phyloP scores from a whole-genome alignment of 768 basidiomycete genomes.

The Lactifluus piperatus region DNA sequence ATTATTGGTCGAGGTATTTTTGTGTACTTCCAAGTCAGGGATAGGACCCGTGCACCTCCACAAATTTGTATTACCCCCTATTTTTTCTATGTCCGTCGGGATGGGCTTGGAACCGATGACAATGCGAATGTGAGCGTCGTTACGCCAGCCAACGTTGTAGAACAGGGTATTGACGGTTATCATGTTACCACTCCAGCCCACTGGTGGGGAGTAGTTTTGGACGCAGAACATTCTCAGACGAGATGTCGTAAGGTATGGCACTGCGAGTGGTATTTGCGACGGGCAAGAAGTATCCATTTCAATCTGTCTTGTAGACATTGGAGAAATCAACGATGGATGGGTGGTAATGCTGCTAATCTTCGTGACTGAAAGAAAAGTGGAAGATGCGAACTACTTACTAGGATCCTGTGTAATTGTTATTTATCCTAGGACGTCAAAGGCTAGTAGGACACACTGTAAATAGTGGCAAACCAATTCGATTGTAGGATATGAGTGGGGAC shows the following conservation, averaged over 20 bases:
- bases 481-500: not conserved
- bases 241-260: constrained; percentile 34
- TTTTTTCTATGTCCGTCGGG: constrained; percentile 52
- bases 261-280: not conserved
- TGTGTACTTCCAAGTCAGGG: constrained; percentile 42
- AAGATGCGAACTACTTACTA: not conserved
- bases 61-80: constrained; percentile 39
- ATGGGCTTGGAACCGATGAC: constrained; percentile 65
- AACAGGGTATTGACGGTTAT: constrained; percentile 60
- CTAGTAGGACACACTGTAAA: not conserved
- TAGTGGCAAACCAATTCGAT: not conserved
- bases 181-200: constrained; percentile 54
- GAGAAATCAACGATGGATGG: not conserved
- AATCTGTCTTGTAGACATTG: not conserved
- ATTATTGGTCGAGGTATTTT: constrained; percentile 30
- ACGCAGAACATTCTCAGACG: constrained; percentile 51
- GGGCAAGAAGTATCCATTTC: not conserved
- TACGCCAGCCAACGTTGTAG: constrained; percentile 37
- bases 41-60: constrained; percentile 62
- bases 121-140: constrained; percentile 56
- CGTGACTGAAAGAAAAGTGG: not conserved
- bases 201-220: constrained; percentile 51
- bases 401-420: not conserved
- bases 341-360: not conserved
- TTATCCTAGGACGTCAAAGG: not conserved